phyloP scores from a whole-genome alignment of 2,329 filamentous ascomycete species.

The Teratosphaeria pseudoeucalypti region DNA sequence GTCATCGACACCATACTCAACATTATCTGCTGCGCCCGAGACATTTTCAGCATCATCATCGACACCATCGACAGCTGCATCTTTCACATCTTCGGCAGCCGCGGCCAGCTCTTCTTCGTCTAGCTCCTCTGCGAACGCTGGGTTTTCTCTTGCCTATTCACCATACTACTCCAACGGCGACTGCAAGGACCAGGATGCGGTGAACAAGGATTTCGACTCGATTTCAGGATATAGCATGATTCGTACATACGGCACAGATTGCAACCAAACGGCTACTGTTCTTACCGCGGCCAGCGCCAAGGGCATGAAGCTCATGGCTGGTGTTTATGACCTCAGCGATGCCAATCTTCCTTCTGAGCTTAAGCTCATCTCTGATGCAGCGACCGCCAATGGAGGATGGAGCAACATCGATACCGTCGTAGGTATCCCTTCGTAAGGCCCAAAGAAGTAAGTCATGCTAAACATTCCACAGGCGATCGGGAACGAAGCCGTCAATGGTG shows the following conservation, averaged over 20 bases:
- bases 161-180: conserved; percentile 45
- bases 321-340: conserved; percentile 55
- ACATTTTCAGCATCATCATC: conserved; percentile 2
- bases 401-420: conserved; percentile 48
- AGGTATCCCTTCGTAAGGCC: not conserved
- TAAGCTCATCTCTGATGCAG: conserved; percentile 47
- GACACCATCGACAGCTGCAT: not conserved
- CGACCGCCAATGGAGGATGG: conserved; percentile 52
- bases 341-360: conserved; percentile 43
- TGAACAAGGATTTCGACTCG: conserved; percentile 53
- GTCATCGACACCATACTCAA: not conserved
- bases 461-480: conserved; percentile 42
- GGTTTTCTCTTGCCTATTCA: conserved; percentile 47
- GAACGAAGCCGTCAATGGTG: conserved; percentile 68
- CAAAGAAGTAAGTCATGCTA: not conserved
- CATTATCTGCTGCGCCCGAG: conserved; percentile 4
- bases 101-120: conserved; percentile 5
- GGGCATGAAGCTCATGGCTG: conserved; percentile 62
- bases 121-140: conserved; percentile 7
- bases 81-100: conserved; percentile 2
- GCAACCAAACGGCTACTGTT: conserved; percentile 57
- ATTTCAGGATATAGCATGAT: conserved; percentile 53
- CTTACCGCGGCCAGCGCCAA: conserved; percentile 53
- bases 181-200: conserved; percentile 57
- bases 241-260: conserved; percentile 73